Evolutionary conservation across 208 protist genomes (phyloP), one percentile per base, ranked within the genome.

Genomic region (Vickermania spadyakhi): DNA sequence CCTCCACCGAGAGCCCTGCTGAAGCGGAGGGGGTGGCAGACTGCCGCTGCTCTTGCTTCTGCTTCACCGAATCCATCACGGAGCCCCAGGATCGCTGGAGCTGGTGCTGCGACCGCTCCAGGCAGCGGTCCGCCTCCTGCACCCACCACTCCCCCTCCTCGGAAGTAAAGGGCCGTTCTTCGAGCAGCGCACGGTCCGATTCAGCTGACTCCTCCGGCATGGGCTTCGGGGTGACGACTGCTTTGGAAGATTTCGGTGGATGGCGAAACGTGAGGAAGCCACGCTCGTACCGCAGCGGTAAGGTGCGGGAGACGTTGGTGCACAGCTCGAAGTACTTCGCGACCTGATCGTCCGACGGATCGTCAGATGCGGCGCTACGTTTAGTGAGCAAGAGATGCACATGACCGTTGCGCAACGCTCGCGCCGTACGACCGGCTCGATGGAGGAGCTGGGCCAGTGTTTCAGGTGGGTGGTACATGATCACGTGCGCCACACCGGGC

Each of bases 371-470:
- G 7, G 67, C 70, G 4, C 83, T 81, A 1, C 52, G 73, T 59
- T 92, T 95, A 62, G 72, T 83, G 21, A 95, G 74, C 28, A 95
- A 60, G 52, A 92, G 56, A 67, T 95, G 81, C 25, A 91, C 52
- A 52, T 92, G 85, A 1, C 89, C 89, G 0, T 70, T 71, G 5
- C 81, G 75, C 81, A 90, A 82, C 21, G 98, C 97, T 42, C 97
- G 82, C 2, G 96, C 97, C 26, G 97, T 98, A 36, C 97, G 88
- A 3, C 97, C 97, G 1, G 96, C 88, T 22, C 97, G 82, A 62
- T 99, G 97, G 30, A 98, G 94, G 65, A 98, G 98, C 70, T 98
- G 93, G 57, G 98, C 93, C 7, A 96, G 57, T 21, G 77, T 81
- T 25, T 79, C 73, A 0, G 90, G 93, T 2, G 85, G 65, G 64